Evolutionary conservation across 2,329 filamentous ascomycete genomes (phyloP).

Genomic region (Xylariomycetidae sp.): DNA sequence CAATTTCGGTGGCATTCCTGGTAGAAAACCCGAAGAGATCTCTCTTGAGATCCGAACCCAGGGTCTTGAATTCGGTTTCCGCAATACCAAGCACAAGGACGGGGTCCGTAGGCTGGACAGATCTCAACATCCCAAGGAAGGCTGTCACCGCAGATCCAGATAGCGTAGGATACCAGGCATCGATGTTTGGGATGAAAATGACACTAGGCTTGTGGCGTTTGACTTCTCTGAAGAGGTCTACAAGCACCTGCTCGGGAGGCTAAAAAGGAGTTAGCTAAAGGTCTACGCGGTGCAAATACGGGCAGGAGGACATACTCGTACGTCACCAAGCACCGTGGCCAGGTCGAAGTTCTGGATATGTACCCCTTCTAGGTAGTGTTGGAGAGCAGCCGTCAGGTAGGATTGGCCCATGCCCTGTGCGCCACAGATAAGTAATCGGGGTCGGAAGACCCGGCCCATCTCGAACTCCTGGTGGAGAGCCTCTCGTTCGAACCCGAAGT

Average conservation of each 20-base stretch:
- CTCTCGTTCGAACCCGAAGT: constrained; percentile 80
- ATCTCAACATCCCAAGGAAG: constrained; percentile 74
- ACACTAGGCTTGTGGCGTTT: constrained; percentile 93
- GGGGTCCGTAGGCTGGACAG: constrained; percentile 83
- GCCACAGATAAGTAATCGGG: constrained; percentile 79
- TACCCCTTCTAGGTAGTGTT: constrained; percentile 88
- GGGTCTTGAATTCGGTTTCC: constrained; percentile 58
- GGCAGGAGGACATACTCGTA: constrained; percentile 49
- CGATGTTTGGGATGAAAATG: constrained; percentile 87
- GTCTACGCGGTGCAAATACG: constrained; percentile 4
- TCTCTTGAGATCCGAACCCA: constrained; percentile 58
- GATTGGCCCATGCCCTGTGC: constrained; percentile 85
- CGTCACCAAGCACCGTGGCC: constrained; percentile 77
- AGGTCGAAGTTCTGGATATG: constrained; percentile 95
- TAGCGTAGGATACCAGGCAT: constrained; percentile 71
- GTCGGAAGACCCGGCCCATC: constrained; percentile 78
- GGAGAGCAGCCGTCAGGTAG: constrained; percentile 76
- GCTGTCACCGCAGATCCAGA: constrained; percentile 66
- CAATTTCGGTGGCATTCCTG: constrained; percentile 68
- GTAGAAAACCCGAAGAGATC: constrained; percentile 82
- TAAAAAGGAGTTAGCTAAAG: constrained; percentile 26
- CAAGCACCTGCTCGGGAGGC: constrained; percentile 80
- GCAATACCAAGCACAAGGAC: constrained; percentile 82
- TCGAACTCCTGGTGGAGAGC: constrained; percentile 74
- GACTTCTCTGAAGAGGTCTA: constrained; percentile 85